Evolutionary conservation across 768 basidiomycete genomes (phyloP), one percentile per base, ranked within the genome.

Genomic region (Tulasnella sp.): DNA sequence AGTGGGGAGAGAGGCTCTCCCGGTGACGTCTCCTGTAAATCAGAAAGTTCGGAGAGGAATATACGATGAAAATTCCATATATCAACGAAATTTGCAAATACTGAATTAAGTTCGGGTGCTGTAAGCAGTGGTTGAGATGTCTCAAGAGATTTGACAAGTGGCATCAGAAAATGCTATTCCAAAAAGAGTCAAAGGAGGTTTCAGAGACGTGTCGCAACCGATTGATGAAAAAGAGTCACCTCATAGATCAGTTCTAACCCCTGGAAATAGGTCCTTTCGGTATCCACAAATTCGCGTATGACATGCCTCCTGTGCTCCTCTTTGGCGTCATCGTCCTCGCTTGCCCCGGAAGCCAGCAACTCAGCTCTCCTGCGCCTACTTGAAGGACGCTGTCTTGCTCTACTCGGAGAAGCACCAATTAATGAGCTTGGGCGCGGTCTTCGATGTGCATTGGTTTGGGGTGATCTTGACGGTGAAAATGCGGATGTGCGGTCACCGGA

Each of bases 61-160:
- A 81, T 75, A 45, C 75, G 81, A 65, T 88, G 85, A 37, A 87
- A 71, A 59, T 87, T 89, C 87, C 83, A 88, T 29, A 91, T 89
- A 64, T 90, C 87, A 61, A 88, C 80, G 57, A 90, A 88, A 63
- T 89, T 89, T 56, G 82, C 83, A 64, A 91, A 91, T 31, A 89
- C 69, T 10, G 78, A 72, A 0, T 79, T 83, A 52, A 90, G 72
- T 39, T 78, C 73, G 2, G 74, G 64, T 51, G 83, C 76, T 53
- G 78, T 71, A 44, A 90, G 70, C n/a, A 90, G 64, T 2, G 84
- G 80, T 22, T 75, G 69, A 3, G 76, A 58, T 2, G 75, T 77
- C 55, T 85, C 82, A 56, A 89, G 67, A 4, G 88, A 81, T 16
- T 69, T 68, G 56, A 90, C 78, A 53, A 91, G 78, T 2, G 87